Conservation (phyloP, 306 rosid genomes). For the Prunus mongolica region DNA sequence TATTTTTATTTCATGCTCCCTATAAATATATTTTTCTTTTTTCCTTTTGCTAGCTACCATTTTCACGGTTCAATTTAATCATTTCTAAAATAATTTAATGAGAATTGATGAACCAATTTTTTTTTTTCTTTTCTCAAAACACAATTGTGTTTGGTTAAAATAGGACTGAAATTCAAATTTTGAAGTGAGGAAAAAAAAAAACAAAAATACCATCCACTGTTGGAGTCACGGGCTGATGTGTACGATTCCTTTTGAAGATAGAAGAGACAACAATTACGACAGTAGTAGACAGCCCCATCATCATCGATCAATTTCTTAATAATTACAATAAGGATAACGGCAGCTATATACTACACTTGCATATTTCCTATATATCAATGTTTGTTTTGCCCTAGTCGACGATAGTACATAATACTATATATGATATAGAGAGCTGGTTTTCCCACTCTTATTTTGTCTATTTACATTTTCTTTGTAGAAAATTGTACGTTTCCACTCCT, state of each 20-base stretch:
- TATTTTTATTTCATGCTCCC: neutral
- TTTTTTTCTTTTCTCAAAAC: neutral
- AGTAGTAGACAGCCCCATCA: conserved; percentile 13
- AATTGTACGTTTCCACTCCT: too few species aligned
- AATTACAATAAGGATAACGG: conserved; percentile 3
- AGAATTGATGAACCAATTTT: neutral
- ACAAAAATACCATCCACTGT: neutral
- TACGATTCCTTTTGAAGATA: neutral
- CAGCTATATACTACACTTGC: neutral
- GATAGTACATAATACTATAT: neutral
- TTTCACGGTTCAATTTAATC: too few species aligned
- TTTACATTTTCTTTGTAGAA: rapidly evolving
- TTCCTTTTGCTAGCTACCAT: neutral
- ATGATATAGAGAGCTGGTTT: too few species aligned
- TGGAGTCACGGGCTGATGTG: conserved; percentile 15
- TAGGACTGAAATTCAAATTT: neutral
- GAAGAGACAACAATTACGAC: conserved; percentile 20
- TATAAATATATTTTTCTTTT: neutral
- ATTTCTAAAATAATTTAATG: neutral
- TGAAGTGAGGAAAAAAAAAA: neutral
- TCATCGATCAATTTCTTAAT: conserved; percentile 10
- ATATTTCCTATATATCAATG: neutral
- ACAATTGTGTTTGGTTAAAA: neutral
- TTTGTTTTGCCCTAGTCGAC: neutral
- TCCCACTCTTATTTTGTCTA: rapidly evolving